Percentiles rank a stretch among this genome's conserved stretches.
Conservation (phyloP, 2,329 filamentous ascomycete genomes). For the Sclerotinia sclerotiorum region DNA sequence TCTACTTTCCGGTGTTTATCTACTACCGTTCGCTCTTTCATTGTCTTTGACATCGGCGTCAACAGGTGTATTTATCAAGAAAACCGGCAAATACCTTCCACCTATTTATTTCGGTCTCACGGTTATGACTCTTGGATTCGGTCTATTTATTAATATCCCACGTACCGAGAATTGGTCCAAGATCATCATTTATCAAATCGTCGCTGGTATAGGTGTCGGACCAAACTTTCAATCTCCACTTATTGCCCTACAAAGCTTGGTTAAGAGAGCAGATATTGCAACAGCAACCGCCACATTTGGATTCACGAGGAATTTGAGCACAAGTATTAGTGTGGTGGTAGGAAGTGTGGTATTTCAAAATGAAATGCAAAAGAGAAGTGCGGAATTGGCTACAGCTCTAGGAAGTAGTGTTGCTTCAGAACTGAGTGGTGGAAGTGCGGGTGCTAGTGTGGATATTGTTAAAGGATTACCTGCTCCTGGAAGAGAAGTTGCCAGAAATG, state of each 20-base stretch:
- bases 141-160: slow-evolving; percentile 62
- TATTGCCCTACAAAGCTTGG: slow-evolving; percentile 64
- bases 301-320: slow-evolving; percentile 50
- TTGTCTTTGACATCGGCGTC: slow-evolving; percentile 62
- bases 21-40: slow-evolving; percentile 68
- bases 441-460: slow-evolving; percentile 36
- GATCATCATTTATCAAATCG: slow-evolving; percentile 60
- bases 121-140: slow-evolving; percentile 64
- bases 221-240: slow-evolving; percentile 69
- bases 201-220: slow-evolving; percentile 63
- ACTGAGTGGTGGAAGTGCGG: slow-evolving; percentile 36
- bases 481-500: slow-evolving; percentile 31
- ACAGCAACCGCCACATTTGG: slow-evolving; percentile 64
- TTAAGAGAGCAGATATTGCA: slow-evolving; percentile 64
- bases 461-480: slow-evolving; percentile 29
- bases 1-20: slow-evolving; percentile 73
- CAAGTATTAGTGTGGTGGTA: slow-evolving; percentile 50
- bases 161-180: slow-evolving; percentile 53
- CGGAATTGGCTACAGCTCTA: slow-evolving; percentile 29
- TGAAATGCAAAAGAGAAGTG: slow-evolving; percentile 40
- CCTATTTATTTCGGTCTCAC: slow-evolving; percentile 59
- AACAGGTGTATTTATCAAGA: slow-evolving; percentile 58
- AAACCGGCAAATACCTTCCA: slow-evolving; percentile 64
- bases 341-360: slow-evolving; percentile 54
- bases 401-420: slow-evolving; percentile 31